These are phyloP conservation scores for Hypoxylon subgilvum DNA, from an alignment of 495 filamentous ascomycete species.

Conservation along the genomic window DNA sequence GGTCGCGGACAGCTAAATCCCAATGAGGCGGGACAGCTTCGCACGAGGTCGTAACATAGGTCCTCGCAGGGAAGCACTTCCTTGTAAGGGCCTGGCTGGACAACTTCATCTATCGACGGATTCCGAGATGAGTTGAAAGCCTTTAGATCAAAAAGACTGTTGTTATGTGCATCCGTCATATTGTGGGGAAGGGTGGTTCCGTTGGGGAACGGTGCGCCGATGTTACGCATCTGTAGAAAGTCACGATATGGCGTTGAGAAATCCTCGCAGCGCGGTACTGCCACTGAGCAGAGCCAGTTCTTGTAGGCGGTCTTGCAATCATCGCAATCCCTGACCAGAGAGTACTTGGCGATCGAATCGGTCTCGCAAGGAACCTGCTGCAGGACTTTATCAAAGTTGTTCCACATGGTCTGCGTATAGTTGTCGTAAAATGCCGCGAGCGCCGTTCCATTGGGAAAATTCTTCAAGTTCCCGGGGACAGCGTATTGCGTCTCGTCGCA, in stretches of 20 bases:
- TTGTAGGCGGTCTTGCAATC: constrained; percentile 85
- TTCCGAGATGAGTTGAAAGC: constrained; percentile 68
- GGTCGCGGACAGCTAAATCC: constrained; percentile 76
- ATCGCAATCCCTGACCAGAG: constrained; percentile 73
- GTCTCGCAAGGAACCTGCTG: constrained; percentile 86
- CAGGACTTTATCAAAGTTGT: constrained; percentile 79
- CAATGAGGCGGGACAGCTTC: constrained; percentile 80
- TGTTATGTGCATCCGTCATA: constrained; percentile 26
- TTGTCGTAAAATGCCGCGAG: constrained; percentile 74
- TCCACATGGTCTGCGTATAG: constrained; percentile 63
- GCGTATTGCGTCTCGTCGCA: constrained; percentile 88
- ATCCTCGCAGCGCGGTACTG: constrained; percentile 89
- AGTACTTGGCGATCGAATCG: constrained; percentile 69
- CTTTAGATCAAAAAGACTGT: constrained; percentile 24
- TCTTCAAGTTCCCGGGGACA: constrained; percentile 77
- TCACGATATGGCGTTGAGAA: constrained; percentile 59
- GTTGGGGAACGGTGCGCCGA: constrained; percentile 71
- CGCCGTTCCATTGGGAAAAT: constrained; percentile 51
- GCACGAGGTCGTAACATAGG: constrained; percentile 81
- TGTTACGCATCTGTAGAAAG: constrained; percentile 71
- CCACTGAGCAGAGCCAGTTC: constrained; percentile 91
- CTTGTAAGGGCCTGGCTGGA: constrained; percentile 89
- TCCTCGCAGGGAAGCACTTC: constrained; percentile 87
- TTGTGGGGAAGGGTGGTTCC: constrained; percentile 55
- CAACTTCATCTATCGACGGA: constrained; percentile 67